A percentile compares a stretch with the other conserved stretches of the same genome.
Conservation (phyloP, 257 asterid genomes). For the Ligustrum vulgare region DNA sequence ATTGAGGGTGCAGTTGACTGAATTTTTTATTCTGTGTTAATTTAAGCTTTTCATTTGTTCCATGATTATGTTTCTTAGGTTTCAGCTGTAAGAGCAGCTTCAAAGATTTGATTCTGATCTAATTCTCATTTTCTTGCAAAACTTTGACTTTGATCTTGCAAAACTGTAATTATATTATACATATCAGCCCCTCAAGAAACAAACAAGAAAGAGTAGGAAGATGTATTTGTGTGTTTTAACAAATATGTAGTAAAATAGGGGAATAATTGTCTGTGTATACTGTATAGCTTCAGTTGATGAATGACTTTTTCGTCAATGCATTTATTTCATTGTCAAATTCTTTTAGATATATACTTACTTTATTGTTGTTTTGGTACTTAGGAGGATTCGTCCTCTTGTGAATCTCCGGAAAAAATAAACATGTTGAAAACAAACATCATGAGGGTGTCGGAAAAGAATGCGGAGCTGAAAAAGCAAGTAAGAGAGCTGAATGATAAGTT, state of each 20-base stretch:
- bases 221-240: not conserved
- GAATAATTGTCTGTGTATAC: not conserved
- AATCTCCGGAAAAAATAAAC: constrained; percentile 43
- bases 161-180: not conserved
- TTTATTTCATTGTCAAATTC: not conserved
- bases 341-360: not conserved
- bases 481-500: constrained; percentile 60
- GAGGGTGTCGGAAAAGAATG: constrained; percentile 50
- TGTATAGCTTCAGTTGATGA: not conserved
- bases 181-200: not conserved
- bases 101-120: not conserved
- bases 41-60: not conserved
- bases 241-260: not conserved
- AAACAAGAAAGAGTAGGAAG: not conserved
- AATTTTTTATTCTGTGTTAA: not conserved
- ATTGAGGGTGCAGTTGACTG: not conserved
- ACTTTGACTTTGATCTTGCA: not conserved
- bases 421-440: constrained; percentile 50
- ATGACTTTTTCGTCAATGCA: not conserved
- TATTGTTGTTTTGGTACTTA: constrained; percentile 27
- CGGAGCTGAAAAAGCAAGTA: constrained; percentile 56
- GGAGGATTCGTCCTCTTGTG: constrained; percentile 59
- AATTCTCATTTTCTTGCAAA: not conserved
- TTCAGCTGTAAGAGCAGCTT: not conserved
- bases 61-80: not conserved